Evolutionary conservation across 2,329 filamentous ascomycete genomes (phyloP).

Genomic region (Trichophaea hybrida): DNA sequence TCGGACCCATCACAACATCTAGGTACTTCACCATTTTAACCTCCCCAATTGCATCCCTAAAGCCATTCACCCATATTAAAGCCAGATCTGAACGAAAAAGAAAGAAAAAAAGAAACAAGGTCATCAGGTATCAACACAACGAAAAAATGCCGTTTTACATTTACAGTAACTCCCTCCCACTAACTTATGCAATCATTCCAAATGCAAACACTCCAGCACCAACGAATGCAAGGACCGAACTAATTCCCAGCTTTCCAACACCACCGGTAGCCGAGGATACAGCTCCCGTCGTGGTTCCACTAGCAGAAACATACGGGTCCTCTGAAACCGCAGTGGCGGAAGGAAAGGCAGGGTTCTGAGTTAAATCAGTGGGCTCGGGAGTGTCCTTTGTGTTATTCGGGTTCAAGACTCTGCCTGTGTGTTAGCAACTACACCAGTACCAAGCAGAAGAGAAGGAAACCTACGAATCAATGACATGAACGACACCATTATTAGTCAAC

Average conservation of each 20-base stretch:
- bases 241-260: not conserved
- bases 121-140: no score
- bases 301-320: conserved; percentile 40
- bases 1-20: no score
- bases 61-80: no score
- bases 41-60: no score
- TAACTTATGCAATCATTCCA: not conserved
- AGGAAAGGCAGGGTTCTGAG: conserved; percentile 41
- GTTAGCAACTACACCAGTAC: not conserved
- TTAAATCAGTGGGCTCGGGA: conserved; percentile 34
- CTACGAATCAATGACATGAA: conserved; percentile 45
- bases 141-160: no score
- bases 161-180: not conserved
- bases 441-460: conserved; percentile 19
- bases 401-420: conserved; percentile 40
- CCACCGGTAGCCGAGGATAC: not conserved
- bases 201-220: conserved; percentile 1
- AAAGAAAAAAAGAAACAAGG: no score
- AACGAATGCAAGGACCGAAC: not conserved
- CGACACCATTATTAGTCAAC: conserved; percentile 42
- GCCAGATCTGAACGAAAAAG: no score
- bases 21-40: no score
- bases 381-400: conserved; percentile 36
- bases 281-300: not conserved
- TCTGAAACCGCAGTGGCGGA: conserved; percentile 38